A percentile compares a stretch with the other conserved stretches of the same genome.
phyloP scores from a whole-genome alignment of 345 rosid species.

The Adansonia digitata region DNA sequence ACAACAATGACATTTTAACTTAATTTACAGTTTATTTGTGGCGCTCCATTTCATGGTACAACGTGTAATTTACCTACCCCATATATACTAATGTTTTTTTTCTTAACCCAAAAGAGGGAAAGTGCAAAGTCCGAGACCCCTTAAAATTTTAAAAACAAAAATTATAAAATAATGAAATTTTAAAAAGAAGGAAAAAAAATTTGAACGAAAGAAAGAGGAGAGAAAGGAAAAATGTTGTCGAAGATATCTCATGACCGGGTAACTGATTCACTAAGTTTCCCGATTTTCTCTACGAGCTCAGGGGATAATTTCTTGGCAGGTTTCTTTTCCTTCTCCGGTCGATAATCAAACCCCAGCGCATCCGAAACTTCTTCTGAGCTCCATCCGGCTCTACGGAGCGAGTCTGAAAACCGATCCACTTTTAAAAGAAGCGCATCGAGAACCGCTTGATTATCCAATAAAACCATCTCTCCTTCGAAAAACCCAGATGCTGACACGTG shows the following conservation, averaged over 20 bases:
- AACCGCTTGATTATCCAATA: constrained; percentile 73
- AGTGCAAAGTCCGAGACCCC: too few species aligned
- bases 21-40: not conserved
- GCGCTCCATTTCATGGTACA: too few species aligned
- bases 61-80: too few species aligned
- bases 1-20: constrained; percentile 6
- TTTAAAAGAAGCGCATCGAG: constrained; percentile 74
- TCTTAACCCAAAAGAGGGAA: not conserved
- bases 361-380: constrained; percentile 96
- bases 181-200: not conserved
- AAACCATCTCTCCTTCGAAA: constrained; percentile 70
- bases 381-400: constrained; percentile 92
- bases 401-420: constrained; percentile 84
- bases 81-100: not conserved
- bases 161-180: too few species aligned
- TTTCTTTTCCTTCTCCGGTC: constrained; percentile 71
- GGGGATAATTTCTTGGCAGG: constrained; percentile 71
- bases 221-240: not conserved
- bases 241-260: constrained; percentile 47
- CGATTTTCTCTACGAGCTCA: constrained; percentile 61
- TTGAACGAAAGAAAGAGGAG: too few species aligned
- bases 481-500: constrained; percentile 84
- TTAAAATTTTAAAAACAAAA: not conserved
- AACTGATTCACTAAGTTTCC: constrained; percentile 79
- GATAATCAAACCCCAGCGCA: constrained; percentile 74